Base-by-base conservation (phyloP, 2,329 filamentous ascomycete species). In the Camptophora hylomeconis region DNA sequence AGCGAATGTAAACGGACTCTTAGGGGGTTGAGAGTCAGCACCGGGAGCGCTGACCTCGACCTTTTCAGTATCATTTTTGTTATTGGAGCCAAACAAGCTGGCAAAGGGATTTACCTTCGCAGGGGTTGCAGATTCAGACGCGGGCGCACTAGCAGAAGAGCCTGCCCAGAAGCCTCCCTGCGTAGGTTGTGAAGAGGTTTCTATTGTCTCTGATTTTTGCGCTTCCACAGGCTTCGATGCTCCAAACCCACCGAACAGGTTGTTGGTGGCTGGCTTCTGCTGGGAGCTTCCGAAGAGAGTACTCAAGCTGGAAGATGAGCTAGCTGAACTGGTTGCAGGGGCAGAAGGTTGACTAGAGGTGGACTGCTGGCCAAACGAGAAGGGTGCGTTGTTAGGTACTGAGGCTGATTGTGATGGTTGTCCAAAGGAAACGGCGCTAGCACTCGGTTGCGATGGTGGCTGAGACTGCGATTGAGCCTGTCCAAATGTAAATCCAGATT, bases 61-160 rank as follows among this genome's bases (percentile, higher is more conserved):
- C 18, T 20, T 14, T 29, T 9, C 14, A 19, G 6, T 7, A 12
- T 7, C 14, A 16, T 16, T 7, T 16, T 20, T 14, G 24, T 11
- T 15, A 8, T 13, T 35, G 29, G 26, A 14, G 20, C 13, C 28
- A 21, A 40, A 40, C 3, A 40, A 30, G 9, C 30, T 22, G 15
- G 38, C 32, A 23, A 40, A 40, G 17, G 35, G 38, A 33, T 38
- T 40, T 5, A 17, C 17, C n/a, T 32, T 9, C 13, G 28, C 20
- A 14, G 31, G 28, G 11, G 7, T 20, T 19, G 17, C 18, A 6
- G 16, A 16, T 17, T 15, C 24, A 21, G 23, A 20, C 32, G 37
- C 30, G 7, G 29, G 24, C 13, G 18, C 29, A 21, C 13, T 25
- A 21, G 24, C 14, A 20, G 30, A 20, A 18, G 7, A n/a, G 17